phyloP scores from a whole-genome alignment of 208 protist genomes.

The Zelonia costaricensis region DNA sequence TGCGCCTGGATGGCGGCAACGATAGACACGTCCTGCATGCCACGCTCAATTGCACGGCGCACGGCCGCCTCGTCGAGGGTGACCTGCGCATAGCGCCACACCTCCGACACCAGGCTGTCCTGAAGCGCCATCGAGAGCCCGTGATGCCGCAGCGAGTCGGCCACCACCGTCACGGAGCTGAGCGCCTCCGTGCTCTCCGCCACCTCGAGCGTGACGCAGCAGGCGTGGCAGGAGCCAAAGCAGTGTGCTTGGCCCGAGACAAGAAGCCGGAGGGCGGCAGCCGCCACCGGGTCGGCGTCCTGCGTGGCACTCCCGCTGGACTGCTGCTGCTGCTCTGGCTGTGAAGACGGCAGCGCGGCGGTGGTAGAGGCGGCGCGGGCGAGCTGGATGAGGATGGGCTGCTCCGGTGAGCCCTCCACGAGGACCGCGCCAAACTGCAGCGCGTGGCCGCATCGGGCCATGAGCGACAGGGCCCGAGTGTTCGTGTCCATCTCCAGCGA shows the following conservation, averaged over 20 bases:
- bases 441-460: conserved; percentile 12
- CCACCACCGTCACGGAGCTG: conserved; percentile 13
- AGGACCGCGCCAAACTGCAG: conserved; percentile 11
- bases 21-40: conserved; percentile 44
- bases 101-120: conserved; percentile 27
- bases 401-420: conserved; percentile 9
- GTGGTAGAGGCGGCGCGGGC: not conserved
- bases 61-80: conserved; percentile 17
- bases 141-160: conserved; percentile 10
- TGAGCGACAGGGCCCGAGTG: not conserved
- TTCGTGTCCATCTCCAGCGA: conserved; percentile 12
- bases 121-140: conserved; percentile 35
- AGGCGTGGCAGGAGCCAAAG: conserved; percentile 7
- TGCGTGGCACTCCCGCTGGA: not conserved
- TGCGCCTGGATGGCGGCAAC: conserved; percentile 48
- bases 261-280: conserved; percentile 5
- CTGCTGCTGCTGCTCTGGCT: not conserved
- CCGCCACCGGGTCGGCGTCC: not conserved
- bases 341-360: not conserved
- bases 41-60: conserved; percentile 25
- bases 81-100: conserved; percentile 29
- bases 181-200: conserved; percentile 4
- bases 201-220: conserved; percentile 25
- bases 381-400: conserved; percentile 15
- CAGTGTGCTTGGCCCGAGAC: conserved; percentile 3